A percentile compares a stretch with the other conserved stretches of the same genome.
These are phyloP conservation scores for Wallacemonas sp. DNA, from an alignment of 208 protist genomes.

Conservation along the genomic window DNA sequence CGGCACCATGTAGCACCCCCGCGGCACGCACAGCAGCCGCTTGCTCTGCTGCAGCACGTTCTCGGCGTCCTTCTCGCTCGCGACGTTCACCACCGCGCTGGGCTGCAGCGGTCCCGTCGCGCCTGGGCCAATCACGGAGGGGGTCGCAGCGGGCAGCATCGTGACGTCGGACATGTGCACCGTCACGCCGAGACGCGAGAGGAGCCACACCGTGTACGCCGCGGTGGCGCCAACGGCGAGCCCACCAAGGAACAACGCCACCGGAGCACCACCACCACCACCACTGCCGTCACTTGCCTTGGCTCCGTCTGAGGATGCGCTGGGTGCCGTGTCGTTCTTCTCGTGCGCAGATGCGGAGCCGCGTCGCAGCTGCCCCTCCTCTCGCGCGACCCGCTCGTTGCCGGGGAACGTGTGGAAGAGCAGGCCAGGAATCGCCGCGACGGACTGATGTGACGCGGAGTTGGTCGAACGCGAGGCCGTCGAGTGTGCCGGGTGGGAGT, in stretches of 20 bases:
- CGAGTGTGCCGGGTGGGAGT: neutral
- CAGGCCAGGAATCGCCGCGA: slow-evolving; percentile 4
- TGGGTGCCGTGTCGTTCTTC: too few species aligned
- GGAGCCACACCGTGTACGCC: slow-evolving; percentile 42
- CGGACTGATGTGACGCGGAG: neutral
- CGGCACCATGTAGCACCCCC: slow-evolving; percentile 13
- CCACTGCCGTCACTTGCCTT: too few species aligned
- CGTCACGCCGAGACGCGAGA: slow-evolving; percentile 26
- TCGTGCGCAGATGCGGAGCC: too few species aligned
- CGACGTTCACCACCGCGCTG: slow-evolving; percentile 24
- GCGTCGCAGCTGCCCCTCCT: slow-evolving; percentile 9
- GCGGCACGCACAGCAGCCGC: slow-evolving; percentile 35
- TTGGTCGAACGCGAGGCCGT: slow-evolving; percentile 12
- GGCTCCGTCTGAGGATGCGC: too few species aligned
- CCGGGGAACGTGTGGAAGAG: slow-evolving; percentile 34
- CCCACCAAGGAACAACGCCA: slow-evolving; percentile 39
- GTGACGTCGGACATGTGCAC: slow-evolving; percentile 29
- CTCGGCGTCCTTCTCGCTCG: slow-evolving; percentile 21
- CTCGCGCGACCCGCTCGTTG: slow-evolving; percentile 10
- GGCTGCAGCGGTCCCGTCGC: neutral
- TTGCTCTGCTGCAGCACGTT: slow-evolving; percentile 19
- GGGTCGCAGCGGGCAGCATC: slow-evolving; percentile 20
- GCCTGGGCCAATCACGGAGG: too few species aligned
- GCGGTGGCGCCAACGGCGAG: slow-evolving; percentile 21
- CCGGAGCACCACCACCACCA: too few species aligned